These are phyloP conservation scores for Coccomyxa subellipsoidea DNA, from an alignment of 163 green algal species.

Conservation along the genomic window DNA sequence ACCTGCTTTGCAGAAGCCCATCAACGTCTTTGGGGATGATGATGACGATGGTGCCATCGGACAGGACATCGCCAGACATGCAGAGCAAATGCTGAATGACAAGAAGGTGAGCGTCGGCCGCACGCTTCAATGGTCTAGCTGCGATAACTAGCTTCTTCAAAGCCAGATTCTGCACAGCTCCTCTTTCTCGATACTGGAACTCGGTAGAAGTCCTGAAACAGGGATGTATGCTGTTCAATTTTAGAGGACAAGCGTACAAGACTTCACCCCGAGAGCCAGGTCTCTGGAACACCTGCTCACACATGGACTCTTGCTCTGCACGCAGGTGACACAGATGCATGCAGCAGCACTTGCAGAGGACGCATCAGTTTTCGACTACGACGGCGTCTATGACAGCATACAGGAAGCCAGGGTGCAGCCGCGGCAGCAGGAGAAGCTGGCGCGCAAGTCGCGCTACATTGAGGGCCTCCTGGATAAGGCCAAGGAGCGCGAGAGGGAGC, in stretches of 20 bases:
- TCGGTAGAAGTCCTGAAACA: no score
- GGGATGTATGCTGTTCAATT: no score
- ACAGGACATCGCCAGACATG: constrained; percentile 59
- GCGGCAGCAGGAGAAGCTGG: constrained; percentile 62
- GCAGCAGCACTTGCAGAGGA: constrained; percentile 83
- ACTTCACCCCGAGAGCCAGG: no score
- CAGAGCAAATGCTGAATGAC: constrained; percentile 60
- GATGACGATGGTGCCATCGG: constrained; percentile 66
- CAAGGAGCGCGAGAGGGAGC: constrained; percentile 72
- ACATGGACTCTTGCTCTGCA: no score
- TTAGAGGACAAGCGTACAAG: no score
- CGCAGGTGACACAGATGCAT: constrained; percentile 77
- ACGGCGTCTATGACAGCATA: constrained; percentile 85
- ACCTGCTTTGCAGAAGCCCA: background rate
- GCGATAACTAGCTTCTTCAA: no score
- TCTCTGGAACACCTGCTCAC: no score
- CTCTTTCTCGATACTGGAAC: no score
- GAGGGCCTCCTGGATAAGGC: constrained; percentile 72
- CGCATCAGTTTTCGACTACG: constrained; percentile 91
- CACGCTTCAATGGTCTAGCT: no score
- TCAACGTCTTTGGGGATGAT: constrained; percentile 57
- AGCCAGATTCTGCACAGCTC: no score
- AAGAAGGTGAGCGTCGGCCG: constrained; percentile 71
- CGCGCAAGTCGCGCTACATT: constrained; percentile 76
- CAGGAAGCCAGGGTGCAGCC: constrained; percentile 46